Evolutionary conservation across 108 stramenopile genomes (phyloP).

Genomic region (Nitzschia sp.): DNA sequence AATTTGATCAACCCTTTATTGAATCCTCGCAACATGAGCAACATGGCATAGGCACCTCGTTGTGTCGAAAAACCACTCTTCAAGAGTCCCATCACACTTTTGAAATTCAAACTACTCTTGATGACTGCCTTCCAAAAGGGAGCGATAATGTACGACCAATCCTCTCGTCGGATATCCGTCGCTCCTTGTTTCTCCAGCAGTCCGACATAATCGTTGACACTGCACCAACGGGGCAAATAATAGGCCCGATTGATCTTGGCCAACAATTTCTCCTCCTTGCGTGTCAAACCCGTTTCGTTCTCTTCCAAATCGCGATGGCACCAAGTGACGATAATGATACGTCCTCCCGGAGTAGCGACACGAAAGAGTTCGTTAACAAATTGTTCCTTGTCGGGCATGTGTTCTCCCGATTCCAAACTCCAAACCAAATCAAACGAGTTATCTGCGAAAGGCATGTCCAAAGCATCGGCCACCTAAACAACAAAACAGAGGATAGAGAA

Average conservation of each 20-base stretch:
- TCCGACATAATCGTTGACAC: slow-evolving; percentile 74
- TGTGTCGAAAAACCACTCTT: slow-evolving; percentile 77
- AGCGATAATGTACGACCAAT: slow-evolving; percentile 91
- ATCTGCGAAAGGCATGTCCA: slow-evolving; percentile 87
- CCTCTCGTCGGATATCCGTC: slow-evolving; percentile 65
- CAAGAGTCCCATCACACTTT: slow-evolving; percentile 67
- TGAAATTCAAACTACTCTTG: slow-evolving; percentile 71
- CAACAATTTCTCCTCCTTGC: slow-evolving; percentile 75
- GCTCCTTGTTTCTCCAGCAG: slow-evolving; percentile 73
- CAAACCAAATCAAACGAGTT: slow-evolving; percentile 93
- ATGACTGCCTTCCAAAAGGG: slow-evolving; percentile 97
- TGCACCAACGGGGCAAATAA: slow-evolving; percentile 91
- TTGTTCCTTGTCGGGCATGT: slow-evolving; percentile 96
- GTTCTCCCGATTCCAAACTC: slow-evolving; percentile 94
- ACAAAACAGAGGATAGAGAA: background rate
- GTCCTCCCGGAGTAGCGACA: slow-evolving; percentile 74
- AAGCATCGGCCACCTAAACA: slow-evolving; percentile 89
- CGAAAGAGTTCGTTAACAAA: slow-evolving; percentile 91
- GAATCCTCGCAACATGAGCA: slow-evolving; percentile 83
- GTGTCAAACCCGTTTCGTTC: slow-evolving; percentile 68
- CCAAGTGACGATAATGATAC: slow-evolving; percentile 95
- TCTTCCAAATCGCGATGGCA: slow-evolving; percentile 88
- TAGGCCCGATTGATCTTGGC: slow-evolving; percentile 88
- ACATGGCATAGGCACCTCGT: slow-evolving; percentile 89
- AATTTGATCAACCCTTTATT: slow-evolving; percentile 88